phyloP scores from a whole-genome alignment of 176 grass and related monocot genomes.

The Olyra latifolia region DNA sequence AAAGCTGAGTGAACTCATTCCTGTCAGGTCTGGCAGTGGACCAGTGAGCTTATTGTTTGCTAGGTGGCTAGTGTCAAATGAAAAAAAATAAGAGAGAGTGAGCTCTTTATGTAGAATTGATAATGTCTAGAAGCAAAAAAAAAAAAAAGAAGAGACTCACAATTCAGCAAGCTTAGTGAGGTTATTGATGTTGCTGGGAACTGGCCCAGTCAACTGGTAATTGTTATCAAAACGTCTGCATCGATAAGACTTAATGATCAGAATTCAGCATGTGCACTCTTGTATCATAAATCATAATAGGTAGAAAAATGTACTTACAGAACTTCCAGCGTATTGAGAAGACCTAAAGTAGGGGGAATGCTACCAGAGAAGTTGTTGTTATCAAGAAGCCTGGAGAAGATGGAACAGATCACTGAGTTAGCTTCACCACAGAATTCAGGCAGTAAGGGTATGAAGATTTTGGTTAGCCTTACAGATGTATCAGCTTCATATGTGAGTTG shows the following conservation, averaged over 20 bases:
- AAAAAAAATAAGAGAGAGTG: slow-evolving; percentile 4
- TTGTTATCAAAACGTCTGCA: slow-evolving; percentile 74
- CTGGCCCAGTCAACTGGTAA: slow-evolving; percentile 42
- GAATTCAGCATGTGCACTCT: neutral
- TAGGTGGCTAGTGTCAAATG: slow-evolving; percentile 58
- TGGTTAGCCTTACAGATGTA: slow-evolving; percentile 65
- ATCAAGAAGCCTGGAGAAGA: slow-evolving; percentile 67
- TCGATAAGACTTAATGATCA: neutral
- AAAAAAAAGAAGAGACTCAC: slow-evolving; percentile 34
- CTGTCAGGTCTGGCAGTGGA: slow-evolving; percentile 63
- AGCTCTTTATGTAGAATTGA: slow-evolving; percentile 20
- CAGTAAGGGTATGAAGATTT: neutral
- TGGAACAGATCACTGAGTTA: neutral
- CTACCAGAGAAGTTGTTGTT: slow-evolving; percentile 73
- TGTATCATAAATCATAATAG: neutral
- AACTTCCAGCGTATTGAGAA: slow-evolving; percentile 55
- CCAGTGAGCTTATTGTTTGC: slow-evolving; percentile 65
- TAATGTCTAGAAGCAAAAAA: slow-evolving; percentile 16
- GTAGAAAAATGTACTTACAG: slow-evolving; percentile 55
- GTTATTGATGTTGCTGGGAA: slow-evolving; percentile 68
- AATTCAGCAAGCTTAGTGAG: slow-evolving; percentile 72
- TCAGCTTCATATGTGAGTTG: slow-evolving; percentile 57
- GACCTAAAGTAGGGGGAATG: slow-evolving; percentile 71
- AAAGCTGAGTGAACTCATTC: slow-evolving; percentile 70
- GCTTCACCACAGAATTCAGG: neutral